Base-by-base conservation (phyloP, 2,329 filamentous ascomycete species). In the Penicillium capsulatum region DNA sequence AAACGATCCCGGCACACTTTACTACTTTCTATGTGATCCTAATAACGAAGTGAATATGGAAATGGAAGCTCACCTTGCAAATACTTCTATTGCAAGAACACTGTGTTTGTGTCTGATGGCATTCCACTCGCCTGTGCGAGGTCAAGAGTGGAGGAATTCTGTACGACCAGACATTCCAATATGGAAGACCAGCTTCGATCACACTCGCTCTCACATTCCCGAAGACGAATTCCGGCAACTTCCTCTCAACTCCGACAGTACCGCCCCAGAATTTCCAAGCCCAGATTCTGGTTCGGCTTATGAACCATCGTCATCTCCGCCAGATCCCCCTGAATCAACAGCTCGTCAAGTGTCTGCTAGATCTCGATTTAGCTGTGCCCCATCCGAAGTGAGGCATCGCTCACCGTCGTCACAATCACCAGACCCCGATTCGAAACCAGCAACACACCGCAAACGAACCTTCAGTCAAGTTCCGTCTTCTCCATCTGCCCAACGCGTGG, bases 391-490 rank as follows among this genome's bases (percentile, higher is more conserved):
- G 22, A 24, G 11, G 11, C 7, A 24, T 11, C 22, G 22, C 22
- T 7, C 11, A 24, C 7, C 7, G 24, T 38, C 42, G n/a, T 14
- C 35, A n/a, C 29, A 49, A 11, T 44, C 38, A 14, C 40, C 45
- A 3, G 47, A 46, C 10, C 41, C 47, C 9, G 50, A 58, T 35
- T 17, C 44, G 11, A 11, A 24, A 7, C 22, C 22, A 24, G 22
- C 22, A 24, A 24, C 22, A 24, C 7, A 7, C 7, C 22, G 22
- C 7, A 24, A 59, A 40, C 47, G 51, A 16, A 16, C 36, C 7
- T 44, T 55, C n/a, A 58, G 50, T 22, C 47, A 57, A 44, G 38
- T 57, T n/a, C 26, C 37, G 34, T 50, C 53, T 4, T 59, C 50
- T n/a, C 50, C 36, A 8, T 34, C 42, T 7, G 11, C 7, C 22